Evolutionary conservation across 75 land plant species (phyloP).

Genomic region (Sequoia sempervirens): DNA sequence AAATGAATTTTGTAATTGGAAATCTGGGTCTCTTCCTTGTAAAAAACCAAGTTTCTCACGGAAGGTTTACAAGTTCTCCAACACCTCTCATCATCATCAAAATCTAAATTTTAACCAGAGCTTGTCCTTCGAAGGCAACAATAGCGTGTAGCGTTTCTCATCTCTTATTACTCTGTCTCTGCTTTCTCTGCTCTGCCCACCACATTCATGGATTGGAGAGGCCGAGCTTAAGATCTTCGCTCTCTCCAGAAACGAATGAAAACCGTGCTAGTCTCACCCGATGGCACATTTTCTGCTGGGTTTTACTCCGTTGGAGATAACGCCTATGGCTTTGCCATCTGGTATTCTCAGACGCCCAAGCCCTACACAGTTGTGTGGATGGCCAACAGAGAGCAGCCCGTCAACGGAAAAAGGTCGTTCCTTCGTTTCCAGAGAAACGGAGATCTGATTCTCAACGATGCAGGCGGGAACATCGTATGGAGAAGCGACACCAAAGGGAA

Average conservation of each 20-base stretch:
- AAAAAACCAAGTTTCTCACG: too few relatives aligned
- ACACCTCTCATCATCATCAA: too few relatives aligned
- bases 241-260: neutral
- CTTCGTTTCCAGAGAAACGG: slow-evolving; percentile 23
- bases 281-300: slow-evolving; percentile 31
- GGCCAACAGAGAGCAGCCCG: slow-evolving; percentile 45
- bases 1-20: too few relatives aligned
- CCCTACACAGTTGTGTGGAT: slow-evolving; percentile 35
- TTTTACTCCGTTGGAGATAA: slow-evolving; percentile 31
- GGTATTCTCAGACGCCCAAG: slow-evolving; percentile 29
- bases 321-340: slow-evolving; percentile 42
- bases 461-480: slow-evolving; percentile 35
- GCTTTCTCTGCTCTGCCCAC: too few relatives aligned
- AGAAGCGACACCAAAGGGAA: slow-evolving; percentile 14
- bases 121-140: too few relatives aligned
- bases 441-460: slow-evolving; percentile 27
- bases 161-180: too few relatives aligned
- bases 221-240: neutral
- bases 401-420: slow-evolving; percentile 35
- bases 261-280: slow-evolving; percentile 20
- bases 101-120: too few relatives aligned
- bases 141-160: too few relatives aligned
- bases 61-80: too few relatives aligned
- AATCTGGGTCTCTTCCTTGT: too few relatives aligned
- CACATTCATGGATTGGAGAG: too few relatives aligned